Evolutionary conservation across 2,329 filamentous ascomycete species (phyloP), one percentile per base, ranked within the genome.

Genomic region (Botrytis sinoallii): DNA sequence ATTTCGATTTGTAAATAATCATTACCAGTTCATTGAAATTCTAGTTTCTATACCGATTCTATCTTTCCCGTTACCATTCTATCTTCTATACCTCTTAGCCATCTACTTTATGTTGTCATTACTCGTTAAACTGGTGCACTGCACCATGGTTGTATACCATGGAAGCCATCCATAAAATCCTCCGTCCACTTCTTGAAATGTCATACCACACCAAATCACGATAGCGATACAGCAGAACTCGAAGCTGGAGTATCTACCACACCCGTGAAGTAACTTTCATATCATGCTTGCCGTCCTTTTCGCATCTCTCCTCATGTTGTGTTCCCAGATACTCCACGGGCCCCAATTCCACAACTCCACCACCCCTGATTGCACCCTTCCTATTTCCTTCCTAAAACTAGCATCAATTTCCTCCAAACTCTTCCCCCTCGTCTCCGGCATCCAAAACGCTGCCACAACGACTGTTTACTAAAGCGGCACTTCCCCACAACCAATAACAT

Each of bases 401-500:
- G 42, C 75, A 71, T 79, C 74, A 44, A 79, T 79, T 55, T 79
- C 78, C 68, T 78, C 78, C 60, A 79, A 59, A 22, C 55, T 75
- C 59, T 71, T 77, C 2, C 77, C 78, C 29, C 73, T 75, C 35
- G 77, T 78, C 76, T 79, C 77, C 83, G 84, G 77, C 77, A 79
- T 79, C 68, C 65, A 77, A n/a, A 77, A 65, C 1, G 74, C 52
- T 35, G 75, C 76, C 38, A 78, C 77, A 1, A 74, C 61, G 0
- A 75, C 75, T 3, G 76, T 76, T 76, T 4, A 77, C 25, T 12
- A 78, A 63, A 25, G 74, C 86, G 86, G 77, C 89, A 79, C 75
- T 76, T 22, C 81, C 79, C 74, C 79, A 81, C 20, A 81, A 66
- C 52, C 80, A 81, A 70, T 80, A 81, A 14, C 78, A 76, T 0